Evolutionary conservation across 2,329 filamentous ascomycete species (phyloP), one percentile per base, ranked within the genome.

Genomic region (Chrysosporium queenslandicum): DNA sequence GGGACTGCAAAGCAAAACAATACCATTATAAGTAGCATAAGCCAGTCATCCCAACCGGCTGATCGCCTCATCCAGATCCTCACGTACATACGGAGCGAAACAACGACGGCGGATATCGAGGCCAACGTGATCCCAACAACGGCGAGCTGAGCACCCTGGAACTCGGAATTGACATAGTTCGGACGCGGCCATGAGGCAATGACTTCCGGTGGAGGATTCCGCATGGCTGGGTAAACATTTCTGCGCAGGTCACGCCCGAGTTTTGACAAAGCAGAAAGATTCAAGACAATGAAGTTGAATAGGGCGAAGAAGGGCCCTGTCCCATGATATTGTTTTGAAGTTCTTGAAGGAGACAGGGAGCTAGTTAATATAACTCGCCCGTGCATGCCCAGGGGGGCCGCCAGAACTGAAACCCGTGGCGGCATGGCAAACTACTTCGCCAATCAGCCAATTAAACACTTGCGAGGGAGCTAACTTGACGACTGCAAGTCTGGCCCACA

Each of bases 151-250:
- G 57, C 57, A 8, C 64, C 64, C 55, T 58, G 52, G 37, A 52
- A 63, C 14, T 58, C 56, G 8, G 64, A 63, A 43, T 66, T 53
- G 42, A 62, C 55, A 58, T 61, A 65, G 50, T 66, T 65, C 8
- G 64, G 63, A 43, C 56, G 56, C 2, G 64, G 63, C 63, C 63
- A 66, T 34, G 59, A 32, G 8, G 43, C 40, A 5, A 55, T 46
- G n/a, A 58, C 55, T 30, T 54, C 49, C 37, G 48, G 55, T 43
- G 58, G 58, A 21, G 58, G 56, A 43, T 52, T 37, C 45, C 56
- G 54, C 57, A 59, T 59, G 30, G 23, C 43, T 47, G 42, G 27
- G n/a, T 9, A 12, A 4, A 37, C 45, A 47, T 47, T 25, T 34
- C 30, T n/a, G 30, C 45, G n/a, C n/a, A n/a, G n/a, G n/a, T n/a